Conservation (phyloP, 257 asterid genomes). For the Ajuga chamaepitys region DNA sequence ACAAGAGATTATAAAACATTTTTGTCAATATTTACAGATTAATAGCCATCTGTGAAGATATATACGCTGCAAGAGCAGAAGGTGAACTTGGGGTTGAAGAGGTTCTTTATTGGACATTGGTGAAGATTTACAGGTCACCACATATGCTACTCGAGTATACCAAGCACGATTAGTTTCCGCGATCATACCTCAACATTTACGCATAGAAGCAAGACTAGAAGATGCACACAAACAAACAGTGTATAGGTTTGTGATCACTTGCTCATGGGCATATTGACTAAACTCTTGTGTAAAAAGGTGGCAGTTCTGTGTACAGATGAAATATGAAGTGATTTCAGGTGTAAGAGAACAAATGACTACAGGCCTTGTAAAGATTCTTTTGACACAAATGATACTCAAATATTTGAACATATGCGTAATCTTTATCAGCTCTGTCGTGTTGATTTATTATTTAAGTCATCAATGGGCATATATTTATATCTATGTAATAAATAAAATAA, state of each 20-base stretch:
- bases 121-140: slow-evolving; percentile 89
- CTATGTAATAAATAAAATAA: no score
- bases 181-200: neutral
- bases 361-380: neutral
- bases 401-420: no score
- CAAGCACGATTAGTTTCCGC: slow-evolving; percentile 48
- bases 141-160: slow-evolving; percentile 94
- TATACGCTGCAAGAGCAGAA: slow-evolving; percentile 94
- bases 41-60: slow-evolving; percentile 91
- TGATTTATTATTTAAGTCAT: no score
- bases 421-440: no score
- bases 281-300: slow-evolving; percentile 1
- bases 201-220: neutral
- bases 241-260: neutral
- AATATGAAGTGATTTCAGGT: no score
- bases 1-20: neutral
- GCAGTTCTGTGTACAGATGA: neutral
- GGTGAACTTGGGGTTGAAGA: slow-evolving; percentile 98
- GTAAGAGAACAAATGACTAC: no score
- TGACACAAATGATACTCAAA: neutral
- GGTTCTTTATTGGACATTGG: slow-evolving; percentile 78
- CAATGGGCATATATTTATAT: no score
- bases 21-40: slow-evolving; percentile 35
- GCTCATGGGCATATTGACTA: no score
- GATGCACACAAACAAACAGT: neutral